phyloP scores from a whole-genome alignment of 129 eudicot genomes.

The Tagetes erecta region DNA sequence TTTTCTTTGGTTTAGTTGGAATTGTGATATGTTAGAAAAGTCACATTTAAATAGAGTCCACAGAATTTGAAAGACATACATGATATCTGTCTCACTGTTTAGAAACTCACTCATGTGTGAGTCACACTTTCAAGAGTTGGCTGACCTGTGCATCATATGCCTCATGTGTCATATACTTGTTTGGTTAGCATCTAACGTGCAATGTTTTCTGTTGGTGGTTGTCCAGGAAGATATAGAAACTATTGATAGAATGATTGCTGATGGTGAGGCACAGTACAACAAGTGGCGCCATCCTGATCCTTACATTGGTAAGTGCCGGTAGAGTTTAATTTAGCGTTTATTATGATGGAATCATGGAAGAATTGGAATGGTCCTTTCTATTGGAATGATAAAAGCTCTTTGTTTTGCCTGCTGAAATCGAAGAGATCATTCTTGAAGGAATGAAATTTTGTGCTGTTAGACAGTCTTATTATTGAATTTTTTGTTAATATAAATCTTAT shows the following conservation, averaged over 20 bases:
- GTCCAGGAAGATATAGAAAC: constrained; percentile 81
- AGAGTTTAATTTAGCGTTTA: background rate
- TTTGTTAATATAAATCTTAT: background rate
- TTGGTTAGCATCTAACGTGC: constrained; percentile 20
- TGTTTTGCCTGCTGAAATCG: background rate
- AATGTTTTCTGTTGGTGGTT: constrained; percentile 13
- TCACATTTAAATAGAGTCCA: background rate
- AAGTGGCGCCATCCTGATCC: constrained; percentile 99
- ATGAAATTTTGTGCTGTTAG: background rate
- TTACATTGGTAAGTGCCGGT: constrained; percentile 65
- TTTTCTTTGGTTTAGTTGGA: background rate
- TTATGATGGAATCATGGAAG: constrained; percentile 3
- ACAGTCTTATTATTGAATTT: background rate
- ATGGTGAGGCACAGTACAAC: constrained; percentile 76
- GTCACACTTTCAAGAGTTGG: constrained; percentile 6
- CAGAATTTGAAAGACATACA: background rate
- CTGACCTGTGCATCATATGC: constrained; percentile 9
- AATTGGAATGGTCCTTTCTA: background rate
- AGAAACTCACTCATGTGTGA: background rate
- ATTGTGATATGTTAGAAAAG: background rate
- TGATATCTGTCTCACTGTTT: background rate
- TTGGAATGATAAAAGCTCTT: background rate
- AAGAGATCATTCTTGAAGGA: constrained; percentile 3
- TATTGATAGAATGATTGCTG: constrained; percentile 87
- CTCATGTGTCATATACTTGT: constrained; percentile 5